Conservation (phyloP, 164 flowering plant species). For the Pachysandra terminalis region DNA sequence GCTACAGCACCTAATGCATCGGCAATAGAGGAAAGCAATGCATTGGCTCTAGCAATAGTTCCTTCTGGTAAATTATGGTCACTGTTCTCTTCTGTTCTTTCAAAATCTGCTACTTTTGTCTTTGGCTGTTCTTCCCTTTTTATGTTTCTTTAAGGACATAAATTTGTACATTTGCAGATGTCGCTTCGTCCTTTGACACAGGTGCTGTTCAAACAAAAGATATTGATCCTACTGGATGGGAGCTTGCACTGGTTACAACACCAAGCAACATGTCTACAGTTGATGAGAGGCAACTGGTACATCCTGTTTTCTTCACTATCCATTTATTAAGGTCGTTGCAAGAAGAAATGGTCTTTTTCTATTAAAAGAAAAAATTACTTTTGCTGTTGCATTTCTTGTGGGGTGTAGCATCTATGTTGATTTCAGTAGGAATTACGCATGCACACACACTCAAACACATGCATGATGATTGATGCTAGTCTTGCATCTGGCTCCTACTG, state of each 20-base stretch:
- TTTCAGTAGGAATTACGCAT: background rate
- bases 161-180: constrained; percentile 31
- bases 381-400: background rate
- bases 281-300: constrained; percentile 84
- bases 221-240: constrained; percentile 96
- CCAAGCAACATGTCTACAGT: constrained; percentile 72
- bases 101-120: background rate
- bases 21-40: constrained; percentile 86
- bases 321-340: background rate
- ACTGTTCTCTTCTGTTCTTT: background rate
- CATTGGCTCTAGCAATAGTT: constrained; percentile 87
- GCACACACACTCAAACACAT: background rate
- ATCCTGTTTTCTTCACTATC: constrained; percentile 11
- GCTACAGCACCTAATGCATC: constrained; percentile 47
- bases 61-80: constrained; percentile 48
- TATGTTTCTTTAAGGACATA: too few species aligned
- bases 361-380: too few species aligned
- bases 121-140: background rate
- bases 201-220: constrained; percentile 41
- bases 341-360: background rate
- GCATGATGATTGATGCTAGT: background rate
- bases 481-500: background rate
- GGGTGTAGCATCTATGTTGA: background rate
- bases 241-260: constrained; percentile 91
- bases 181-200: constrained; percentile 39